A percentile compares a stretch with the other conserved stretches of the same genome.
Evolutionary conservation across 108 stramenopile species (phyloP).

Genomic region (Skeletonema grethae): DNA sequence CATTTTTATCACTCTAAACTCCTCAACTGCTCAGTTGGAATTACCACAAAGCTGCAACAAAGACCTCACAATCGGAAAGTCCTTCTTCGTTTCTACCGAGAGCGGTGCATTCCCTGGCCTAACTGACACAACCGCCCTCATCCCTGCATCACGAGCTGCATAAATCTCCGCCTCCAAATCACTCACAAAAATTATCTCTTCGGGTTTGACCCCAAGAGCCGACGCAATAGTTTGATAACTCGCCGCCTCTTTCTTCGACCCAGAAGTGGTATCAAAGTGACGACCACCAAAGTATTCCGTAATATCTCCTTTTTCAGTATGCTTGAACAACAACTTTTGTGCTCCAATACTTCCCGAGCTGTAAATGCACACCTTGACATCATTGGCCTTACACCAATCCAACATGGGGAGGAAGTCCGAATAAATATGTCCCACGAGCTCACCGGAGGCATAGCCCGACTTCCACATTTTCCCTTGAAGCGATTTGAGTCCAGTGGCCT

Average conservation of each 20-base stretch:
- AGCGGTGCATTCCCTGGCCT: conserved; percentile 91
- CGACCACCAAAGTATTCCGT: conserved; percentile 48
- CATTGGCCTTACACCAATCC: conserved; percentile 61
- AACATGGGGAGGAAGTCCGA: conserved; percentile 78
- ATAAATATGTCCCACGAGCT: conserved; percentile 83
- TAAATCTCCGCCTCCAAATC: conserved; percentile 82
- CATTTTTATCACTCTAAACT: not conserved
- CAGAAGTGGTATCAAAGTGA: conserved; percentile 93
- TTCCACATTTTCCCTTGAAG: conserved; percentile 94
- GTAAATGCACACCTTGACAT: conserved; percentile 81
- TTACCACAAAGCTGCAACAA: conserved; percentile 80
- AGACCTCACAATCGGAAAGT: conserved; percentile 63
- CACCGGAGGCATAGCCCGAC: conserved; percentile 68
- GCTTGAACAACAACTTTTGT: conserved; percentile 85
- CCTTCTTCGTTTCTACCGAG: conserved; percentile 30
- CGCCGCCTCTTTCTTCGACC: conserved; percentile 66
- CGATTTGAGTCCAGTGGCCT: conserved; percentile 72
- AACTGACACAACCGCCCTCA: conserved; percentile 70
- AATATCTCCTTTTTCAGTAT: conserved; percentile 81
- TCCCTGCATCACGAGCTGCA: conserved; percentile 84
- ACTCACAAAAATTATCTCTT: conserved; percentile 84
- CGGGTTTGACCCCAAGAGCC: conserved; percentile 63
- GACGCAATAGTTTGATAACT: conserved; percentile 80
- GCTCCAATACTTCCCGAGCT: conserved; percentile 86
- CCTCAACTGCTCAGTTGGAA: not conserved